Percentiles rank a stretch among this genome's conserved stretches.
phyloP scores from a whole-genome alignment of 169 alveolate species.

The Eimeria sp. region DNA sequence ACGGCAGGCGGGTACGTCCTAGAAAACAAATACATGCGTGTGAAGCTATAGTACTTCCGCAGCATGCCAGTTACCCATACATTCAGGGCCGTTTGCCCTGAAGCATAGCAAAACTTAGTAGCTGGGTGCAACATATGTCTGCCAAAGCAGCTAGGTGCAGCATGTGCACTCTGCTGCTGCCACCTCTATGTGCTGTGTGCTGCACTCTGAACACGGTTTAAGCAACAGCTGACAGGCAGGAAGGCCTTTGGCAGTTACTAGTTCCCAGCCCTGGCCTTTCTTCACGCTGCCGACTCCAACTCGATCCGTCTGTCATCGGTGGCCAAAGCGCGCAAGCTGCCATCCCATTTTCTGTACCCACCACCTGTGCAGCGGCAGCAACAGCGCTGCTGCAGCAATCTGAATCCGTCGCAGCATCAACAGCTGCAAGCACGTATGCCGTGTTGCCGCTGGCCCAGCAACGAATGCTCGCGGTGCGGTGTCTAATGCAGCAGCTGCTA shows the following conservation, averaged over 20 bases:
- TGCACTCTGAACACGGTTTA: no score
- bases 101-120: no score
- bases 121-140: no score
- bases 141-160: no score
- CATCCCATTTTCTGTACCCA: background rate
- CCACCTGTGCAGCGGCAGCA: background rate
- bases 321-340: background rate
- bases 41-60: no score
- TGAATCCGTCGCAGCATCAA: background rate
- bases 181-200: no score
- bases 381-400: background rate
- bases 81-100: no score
- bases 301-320: no score
- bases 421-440: background rate
- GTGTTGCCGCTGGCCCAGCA: background rate
- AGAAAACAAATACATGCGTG: no score
- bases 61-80: no score
- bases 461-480: background rate
- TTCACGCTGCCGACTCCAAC: background rate
- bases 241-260: background rate
- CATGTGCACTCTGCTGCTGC: no score
- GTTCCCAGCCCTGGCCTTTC: background rate
- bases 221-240: background rate
- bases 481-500: background rate
- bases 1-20: no score